Percentiles rank a stretch among this genome's conserved stretches.
Evolutionary conservation across 768 basidiomycete genomes (phyloP).

Genomic region (Mrakia blollopis): DNA sequence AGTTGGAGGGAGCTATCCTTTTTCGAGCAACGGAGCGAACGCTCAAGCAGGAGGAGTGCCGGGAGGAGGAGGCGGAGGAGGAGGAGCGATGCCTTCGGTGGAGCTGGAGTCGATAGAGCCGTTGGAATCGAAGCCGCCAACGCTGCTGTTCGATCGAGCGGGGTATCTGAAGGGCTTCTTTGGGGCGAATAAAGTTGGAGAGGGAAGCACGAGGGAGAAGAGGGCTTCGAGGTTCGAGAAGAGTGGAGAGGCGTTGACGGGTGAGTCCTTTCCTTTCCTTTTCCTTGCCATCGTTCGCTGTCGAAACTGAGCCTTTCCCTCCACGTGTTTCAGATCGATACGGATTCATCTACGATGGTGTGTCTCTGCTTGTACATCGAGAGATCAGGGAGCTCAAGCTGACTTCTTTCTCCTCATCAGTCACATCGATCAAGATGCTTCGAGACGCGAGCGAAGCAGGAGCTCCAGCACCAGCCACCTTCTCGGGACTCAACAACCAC

Average conservation of each 20-base stretch:
- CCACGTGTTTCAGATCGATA: slow-evolving; percentile 16
- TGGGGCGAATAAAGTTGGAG: not conserved
- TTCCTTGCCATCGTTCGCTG: not conserved
- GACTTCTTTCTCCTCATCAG: not conserved
- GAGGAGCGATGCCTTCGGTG: slow-evolving; percentile 13
- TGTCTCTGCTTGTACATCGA: too few relatives aligned
- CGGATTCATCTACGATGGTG: slow-evolving; percentile 30
- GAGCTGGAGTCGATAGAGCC: slow-evolving; percentile 33
- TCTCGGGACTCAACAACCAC: slow-evolving; percentile 12
- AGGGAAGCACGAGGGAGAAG: not conserved
- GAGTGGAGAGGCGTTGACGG: slow-evolving; percentile 17
- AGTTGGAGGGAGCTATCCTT: not conserved
- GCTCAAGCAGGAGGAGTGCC: not conserved
- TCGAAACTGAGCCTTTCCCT: not conserved
- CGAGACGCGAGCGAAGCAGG: slow-evolving; percentile 30
- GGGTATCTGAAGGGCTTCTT: not conserved
- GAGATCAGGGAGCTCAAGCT: too few relatives aligned
- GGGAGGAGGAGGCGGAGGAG: too few relatives aligned
- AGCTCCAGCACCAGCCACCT: slow-evolving; percentile 23
- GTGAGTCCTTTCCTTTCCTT: not conserved
- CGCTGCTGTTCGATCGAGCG: slow-evolving; percentile 17
- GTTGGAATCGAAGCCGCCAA: slow-evolving; percentile 26
- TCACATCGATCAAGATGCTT: slow-evolving; percentile 17
- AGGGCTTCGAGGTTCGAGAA: slow-evolving; percentile 22
- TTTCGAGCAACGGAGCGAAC: not conserved